Conservation (phyloP, 208 protist genomes). For the Ichthyophonus hoferi region DNA sequence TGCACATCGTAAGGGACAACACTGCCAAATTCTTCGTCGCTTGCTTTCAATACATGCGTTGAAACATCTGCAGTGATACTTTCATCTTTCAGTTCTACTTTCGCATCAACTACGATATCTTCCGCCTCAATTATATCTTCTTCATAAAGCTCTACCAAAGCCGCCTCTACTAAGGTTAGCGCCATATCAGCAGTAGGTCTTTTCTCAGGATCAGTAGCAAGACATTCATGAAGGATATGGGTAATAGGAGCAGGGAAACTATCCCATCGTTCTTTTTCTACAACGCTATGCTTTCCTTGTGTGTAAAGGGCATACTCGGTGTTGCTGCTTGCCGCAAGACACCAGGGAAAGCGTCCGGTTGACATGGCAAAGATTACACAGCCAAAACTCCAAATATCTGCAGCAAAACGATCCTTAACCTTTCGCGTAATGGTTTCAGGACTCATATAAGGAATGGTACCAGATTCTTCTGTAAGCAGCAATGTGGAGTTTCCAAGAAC, state of each 20-base stretch:
- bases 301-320: not conserved
- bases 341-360: not conserved
- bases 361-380: not conserved
- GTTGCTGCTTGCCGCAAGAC: not conserved
- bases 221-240: not conserved
- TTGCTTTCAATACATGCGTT: too few relatives aligned
- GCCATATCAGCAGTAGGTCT: not conserved
- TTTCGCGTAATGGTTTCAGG: not conserved
- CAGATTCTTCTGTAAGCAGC: not conserved
- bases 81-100: too few relatives aligned
- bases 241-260: not conserved
- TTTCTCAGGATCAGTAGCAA: not conserved
- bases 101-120: too few relatives aligned
- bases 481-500: not conserved
- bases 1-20: too few relatives aligned
- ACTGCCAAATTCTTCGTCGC: too few relatives aligned
- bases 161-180: too few relatives aligned
- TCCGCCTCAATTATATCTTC: too few relatives aligned
- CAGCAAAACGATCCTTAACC: not conserved
- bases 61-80: too few relatives aligned
- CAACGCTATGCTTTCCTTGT: not conserved
- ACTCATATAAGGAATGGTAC: not conserved
- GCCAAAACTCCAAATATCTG: not conserved
- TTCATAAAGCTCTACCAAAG: too few relatives aligned
- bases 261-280: not conserved